Percentiles rank a stretch among this genome's conserved stretches.
phyloP scores from a whole-genome alignment of 2,329 filamentous ascomycete genomes.

The Diplodia corticola region DNA sequence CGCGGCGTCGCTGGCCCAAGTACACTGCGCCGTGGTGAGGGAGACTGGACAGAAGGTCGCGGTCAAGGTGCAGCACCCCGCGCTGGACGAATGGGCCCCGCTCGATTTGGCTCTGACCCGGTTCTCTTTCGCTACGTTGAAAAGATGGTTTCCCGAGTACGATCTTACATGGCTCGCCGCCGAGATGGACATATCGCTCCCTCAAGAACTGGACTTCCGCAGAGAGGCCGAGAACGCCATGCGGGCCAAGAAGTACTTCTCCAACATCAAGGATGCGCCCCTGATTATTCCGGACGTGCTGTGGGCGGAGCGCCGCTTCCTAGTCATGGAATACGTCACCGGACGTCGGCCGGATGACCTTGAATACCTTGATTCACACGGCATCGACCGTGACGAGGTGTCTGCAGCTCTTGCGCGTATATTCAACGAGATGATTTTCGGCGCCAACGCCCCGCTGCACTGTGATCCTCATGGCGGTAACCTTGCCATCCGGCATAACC shows the following conservation, averaged over 20 bases:
- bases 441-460: constrained; percentile 81
- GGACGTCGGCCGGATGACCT: constrained; percentile 88
- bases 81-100: constrained; percentile 83
- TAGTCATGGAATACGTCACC: constrained; percentile 93
- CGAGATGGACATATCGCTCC: constrained; percentile 89
- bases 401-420: constrained; percentile 86
- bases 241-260: constrained; percentile 78
- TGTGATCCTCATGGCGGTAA: constrained; percentile 98
- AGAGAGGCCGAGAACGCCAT: constrained; percentile 83
- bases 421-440: constrained; percentile 99
- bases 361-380: constrained; percentile 77
- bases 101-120: constrained; percentile 83
- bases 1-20: constrained; percentile 90
- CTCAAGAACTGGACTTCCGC: constrained; percentile 86
- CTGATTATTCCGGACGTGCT: constrained; percentile 86
- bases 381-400: constrained; percentile 93
- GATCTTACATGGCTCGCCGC: constrained; percentile 93
- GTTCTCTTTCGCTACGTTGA: constrained; percentile 87
- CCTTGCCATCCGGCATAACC: constrained; percentile 83
- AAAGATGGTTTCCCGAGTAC: constrained; percentile 94
- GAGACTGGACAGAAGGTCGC: constrained; percentile 84
- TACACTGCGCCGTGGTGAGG: constrained; percentile 82
- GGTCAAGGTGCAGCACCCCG: constrained; percentile 94
- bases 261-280: constrained; percentile 70
- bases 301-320: constrained; percentile 83